phyloP scores from a whole-genome alignment of 1,284 basidiomycete genomes.

The Papiliotrema flavescens region DNA sequence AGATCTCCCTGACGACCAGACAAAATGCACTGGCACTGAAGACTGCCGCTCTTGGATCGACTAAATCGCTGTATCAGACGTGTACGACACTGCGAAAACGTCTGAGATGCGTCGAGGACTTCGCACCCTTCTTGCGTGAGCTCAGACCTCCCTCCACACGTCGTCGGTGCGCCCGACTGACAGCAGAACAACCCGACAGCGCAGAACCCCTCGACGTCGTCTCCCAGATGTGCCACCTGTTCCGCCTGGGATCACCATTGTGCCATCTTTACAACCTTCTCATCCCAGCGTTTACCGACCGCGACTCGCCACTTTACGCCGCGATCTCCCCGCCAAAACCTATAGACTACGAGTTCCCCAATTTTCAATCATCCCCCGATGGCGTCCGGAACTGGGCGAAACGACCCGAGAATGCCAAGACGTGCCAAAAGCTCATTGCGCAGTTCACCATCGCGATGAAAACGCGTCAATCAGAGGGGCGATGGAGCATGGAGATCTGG shows the following conservation, averaged over 20 bases:
- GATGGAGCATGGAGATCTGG: slow-evolving; percentile 54
- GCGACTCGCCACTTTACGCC: slow-evolving; percentile 53
- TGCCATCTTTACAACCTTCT: slow-evolving; percentile 94
- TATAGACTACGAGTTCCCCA: slow-evolving; percentile 52
- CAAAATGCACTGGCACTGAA: slow-evolving; percentile 48
- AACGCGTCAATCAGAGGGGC: slow-evolving; percentile 48
- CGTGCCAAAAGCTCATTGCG: slow-evolving; percentile 59
- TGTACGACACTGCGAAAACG: slow-evolving; percentile 42
- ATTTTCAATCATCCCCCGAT: slow-evolving; percentile 59
- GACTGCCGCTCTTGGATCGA: slow-evolving; percentile 46
- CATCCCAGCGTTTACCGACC: slow-evolving; percentile 58
- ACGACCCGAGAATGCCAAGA: slow-evolving; percentile 69
- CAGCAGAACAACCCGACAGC: slow-evolving; percentile 37
- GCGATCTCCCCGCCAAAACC: slow-evolving; percentile 50
- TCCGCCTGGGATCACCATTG: slow-evolving; percentile 87
- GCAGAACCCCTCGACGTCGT: slow-evolving; percentile 57
- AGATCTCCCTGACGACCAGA: slow-evolving; percentile 18
- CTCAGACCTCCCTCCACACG: background rate
- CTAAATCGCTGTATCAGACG: slow-evolving; percentile 45
- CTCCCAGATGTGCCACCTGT: slow-evolving; percentile 88
- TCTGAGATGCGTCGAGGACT: slow-evolving; percentile 42
- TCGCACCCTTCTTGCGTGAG: slow-evolving; percentile 44
- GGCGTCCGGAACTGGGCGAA: slow-evolving; percentile 65
- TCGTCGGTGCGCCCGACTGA: background rate
- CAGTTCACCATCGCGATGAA: slow-evolving; percentile 55